These are phyloP conservation scores for Hypoxylon fuscum DNA, from an alignment of 495 filamentous ascomycete genomes.

Conservation along the genomic window DNA sequence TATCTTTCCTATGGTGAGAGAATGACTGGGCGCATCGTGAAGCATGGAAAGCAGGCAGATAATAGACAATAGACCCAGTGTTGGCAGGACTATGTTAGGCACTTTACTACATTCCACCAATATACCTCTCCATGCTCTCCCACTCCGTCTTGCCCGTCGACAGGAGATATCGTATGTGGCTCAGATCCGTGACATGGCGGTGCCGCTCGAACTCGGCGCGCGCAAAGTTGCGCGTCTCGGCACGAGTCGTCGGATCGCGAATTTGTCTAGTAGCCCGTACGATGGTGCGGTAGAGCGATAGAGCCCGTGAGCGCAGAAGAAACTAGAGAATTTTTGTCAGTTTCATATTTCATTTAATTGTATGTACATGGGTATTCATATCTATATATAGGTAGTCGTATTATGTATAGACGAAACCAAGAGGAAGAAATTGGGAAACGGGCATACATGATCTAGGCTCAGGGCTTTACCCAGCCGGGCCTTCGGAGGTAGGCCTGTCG, in stretches of 20 bases:
- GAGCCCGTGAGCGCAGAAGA: slow-evolving; percentile 62
- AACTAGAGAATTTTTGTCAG: slow-evolving; percentile 57
- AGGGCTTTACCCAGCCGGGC: slow-evolving; percentile 50
- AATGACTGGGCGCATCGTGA: no score
- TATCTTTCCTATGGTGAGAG: no score
- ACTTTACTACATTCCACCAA: slow-evolving; percentile 60
- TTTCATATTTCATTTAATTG: neutral
- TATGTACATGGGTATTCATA: neutral
- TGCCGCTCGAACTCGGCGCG: slow-evolving; percentile 80
- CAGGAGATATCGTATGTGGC: slow-evolving; percentile 64
- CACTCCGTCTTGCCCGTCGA: slow-evolving; percentile 68
- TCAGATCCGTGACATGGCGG: slow-evolving; percentile 71
- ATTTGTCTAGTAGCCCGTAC: slow-evolving; percentile 61
- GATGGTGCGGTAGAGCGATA: slow-evolving; percentile 68
- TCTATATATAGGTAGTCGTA: slow-evolving; percentile 23
- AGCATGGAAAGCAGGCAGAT: no score
- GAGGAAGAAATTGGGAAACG: neutral
- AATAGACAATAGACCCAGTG: slow-evolving; percentile 13
- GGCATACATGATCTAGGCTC: slow-evolving; percentile 61
- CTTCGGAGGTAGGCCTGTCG: slow-evolving; percentile 42
- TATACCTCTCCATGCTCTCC: slow-evolving; percentile 68
- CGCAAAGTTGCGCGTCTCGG: slow-evolving; percentile 76
- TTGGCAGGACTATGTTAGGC: neutral
- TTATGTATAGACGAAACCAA: no score
- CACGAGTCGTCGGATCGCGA: slow-evolving; percentile 59